Conservation (phyloP, 2,329 filamentous ascomycete genomes). For the Plectosphaerella cucumerina region DNA sequence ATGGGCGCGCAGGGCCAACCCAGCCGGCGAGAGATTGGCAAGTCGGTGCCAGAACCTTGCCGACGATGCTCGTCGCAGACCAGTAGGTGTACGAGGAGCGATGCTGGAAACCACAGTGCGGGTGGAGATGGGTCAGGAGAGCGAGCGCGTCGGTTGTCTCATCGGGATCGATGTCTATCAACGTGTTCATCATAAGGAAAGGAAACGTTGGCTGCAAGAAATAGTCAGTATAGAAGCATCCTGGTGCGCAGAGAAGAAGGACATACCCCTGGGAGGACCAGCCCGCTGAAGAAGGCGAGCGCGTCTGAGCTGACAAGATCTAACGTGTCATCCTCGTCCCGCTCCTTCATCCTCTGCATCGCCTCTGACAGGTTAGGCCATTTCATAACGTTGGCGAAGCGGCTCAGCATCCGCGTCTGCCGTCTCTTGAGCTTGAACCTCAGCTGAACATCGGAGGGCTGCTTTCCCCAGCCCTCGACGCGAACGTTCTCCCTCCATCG, state of each 20-base stretch:
- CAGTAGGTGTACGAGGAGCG: slow-evolving; percentile 72
- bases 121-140: slow-evolving; percentile 63
- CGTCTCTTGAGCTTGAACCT: slow-evolving; percentile 61
- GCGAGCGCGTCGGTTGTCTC: slow-evolving; percentile 61
- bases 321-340: slow-evolving; percentile 53
- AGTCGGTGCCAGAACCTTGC: slow-evolving; percentile 70
- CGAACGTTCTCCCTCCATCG: slow-evolving; percentile 69
- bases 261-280: slow-evolving; percentile 66
- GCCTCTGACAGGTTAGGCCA: slow-evolving; percentile 71
- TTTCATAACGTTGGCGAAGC: slow-evolving; percentile 68
- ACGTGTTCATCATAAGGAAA: slow-evolving; percentile 73
- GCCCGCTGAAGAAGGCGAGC: slow-evolving; percentile 73
- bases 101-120: slow-evolving; percentile 72
- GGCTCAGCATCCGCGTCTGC: slow-evolving; percentile 64
- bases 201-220: slow-evolving; percentile 52
- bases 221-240: slow-evolving; percentile 2
- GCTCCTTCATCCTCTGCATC: slow-evolving; percentile 56
- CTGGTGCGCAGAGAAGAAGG: background rate
- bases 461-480: slow-evolving; percentile 55
- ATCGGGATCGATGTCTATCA: slow-evolving; percentile 72
- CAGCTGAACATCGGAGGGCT: slow-evolving; percentile 53
- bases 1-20: slow-evolving; percentile 68
- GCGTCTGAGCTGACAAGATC: slow-evolving; percentile 63
- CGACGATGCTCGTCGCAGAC: slow-evolving; percentile 67
- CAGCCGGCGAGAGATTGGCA: slow-evolving; percentile 69